Conservation (phyloP, 192 early-diverging fungal species). For the Pecoramyces ruminantium region DNA sequence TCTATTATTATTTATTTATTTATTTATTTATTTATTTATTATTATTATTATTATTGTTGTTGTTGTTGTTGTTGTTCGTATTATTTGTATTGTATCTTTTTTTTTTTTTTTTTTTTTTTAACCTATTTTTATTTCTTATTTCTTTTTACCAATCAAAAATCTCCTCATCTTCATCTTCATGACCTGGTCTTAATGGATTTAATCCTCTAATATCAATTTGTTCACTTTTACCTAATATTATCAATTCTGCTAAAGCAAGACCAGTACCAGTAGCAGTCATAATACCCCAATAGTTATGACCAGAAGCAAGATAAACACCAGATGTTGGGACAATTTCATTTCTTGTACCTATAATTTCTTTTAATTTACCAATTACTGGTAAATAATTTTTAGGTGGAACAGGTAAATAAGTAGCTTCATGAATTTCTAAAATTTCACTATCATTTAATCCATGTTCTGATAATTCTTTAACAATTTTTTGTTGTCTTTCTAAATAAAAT, state of each 20-base stretch:
- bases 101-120: background rate
- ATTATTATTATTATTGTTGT: no score
- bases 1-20: no score
- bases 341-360: background rate
- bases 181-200: background rate
- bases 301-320: conserved; percentile 16
- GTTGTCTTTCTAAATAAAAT: conserved; percentile 5
- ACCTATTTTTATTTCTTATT: no score
- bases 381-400: conserved; percentile 8
- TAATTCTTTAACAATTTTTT: conserved; percentile 3
- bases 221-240: conserved; percentile 12
- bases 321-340: background rate
- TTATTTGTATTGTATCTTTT: no score
- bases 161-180: background rate
- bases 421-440: conserved; percentile 1
- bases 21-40: no score
- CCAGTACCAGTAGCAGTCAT: conserved; percentile 19
- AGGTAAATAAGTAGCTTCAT: conserved; percentile 23
- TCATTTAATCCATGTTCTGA: conserved; percentile 9
- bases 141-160: background rate
- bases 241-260: conserved; percentile 16
- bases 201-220: conserved; percentile 5
- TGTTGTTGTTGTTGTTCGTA: no score
- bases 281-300: conserved; percentile 27
- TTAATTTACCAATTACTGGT: conserved; percentile 17